A percentile compares a stretch with the other conserved stretches of the same genome.
Conservation (phyloP, 257 asterid species). For the Perilla frutescens region DNA sequence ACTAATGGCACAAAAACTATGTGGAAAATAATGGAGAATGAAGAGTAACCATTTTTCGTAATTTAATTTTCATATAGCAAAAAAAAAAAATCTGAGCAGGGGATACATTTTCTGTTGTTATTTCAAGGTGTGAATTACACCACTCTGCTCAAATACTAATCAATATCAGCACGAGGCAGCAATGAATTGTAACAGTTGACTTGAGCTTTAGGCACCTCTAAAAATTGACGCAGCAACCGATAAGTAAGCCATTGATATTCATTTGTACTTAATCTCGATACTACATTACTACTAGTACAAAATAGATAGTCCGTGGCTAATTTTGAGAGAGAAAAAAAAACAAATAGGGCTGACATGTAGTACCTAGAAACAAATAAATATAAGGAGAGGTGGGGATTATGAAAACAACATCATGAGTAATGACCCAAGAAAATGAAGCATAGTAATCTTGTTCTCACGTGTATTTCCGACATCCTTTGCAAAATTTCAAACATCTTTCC, state of each 20-base stretch:
- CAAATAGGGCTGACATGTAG: not conserved
- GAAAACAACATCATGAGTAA: not conserved
- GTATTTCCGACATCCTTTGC: slow-evolving; percentile 98
- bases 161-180: not conserved
- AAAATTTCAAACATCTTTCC: slow-evolving; percentile 92
- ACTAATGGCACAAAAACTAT: slow-evolving; percentile 6
- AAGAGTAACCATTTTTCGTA: no score
- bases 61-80: not conserved
- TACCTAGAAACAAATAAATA: not conserved
- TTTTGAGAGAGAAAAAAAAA: not conserved
- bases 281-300: not conserved
- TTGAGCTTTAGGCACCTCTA: slow-evolving; percentile 20
- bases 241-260: not conserved
- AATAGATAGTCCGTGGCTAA: slow-evolving; percentile 1
- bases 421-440: slow-evolving; percentile 18
- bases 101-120: not conserved
- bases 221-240: not conserved
- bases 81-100: not conserved
- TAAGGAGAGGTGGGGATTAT: no score
- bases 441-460: slow-evolving; percentile 63
- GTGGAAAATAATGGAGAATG: slow-evolving; percentile 11
- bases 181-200: not conserved
- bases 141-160: not conserved
- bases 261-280: not conserved
- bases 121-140: slow-evolving; percentile 6